Evolutionary conservation across 2,329 filamentous ascomycete genomes (phyloP).

Genomic region (Talaromyces sp.): DNA sequence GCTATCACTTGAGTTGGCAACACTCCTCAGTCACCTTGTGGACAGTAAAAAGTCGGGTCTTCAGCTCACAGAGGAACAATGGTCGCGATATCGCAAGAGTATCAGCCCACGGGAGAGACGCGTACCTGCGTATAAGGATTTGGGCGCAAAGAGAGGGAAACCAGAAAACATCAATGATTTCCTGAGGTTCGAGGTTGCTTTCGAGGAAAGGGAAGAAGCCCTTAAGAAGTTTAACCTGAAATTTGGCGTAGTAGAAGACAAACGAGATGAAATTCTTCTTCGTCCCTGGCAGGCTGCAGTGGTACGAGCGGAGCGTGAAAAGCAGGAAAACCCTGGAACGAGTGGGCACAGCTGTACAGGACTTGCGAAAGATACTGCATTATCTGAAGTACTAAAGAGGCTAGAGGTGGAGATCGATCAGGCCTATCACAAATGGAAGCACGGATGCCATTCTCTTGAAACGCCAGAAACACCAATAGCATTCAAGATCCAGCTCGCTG

Average conservation of each 20-base stretch:
- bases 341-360: not conserved
- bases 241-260: conserved; percentile 15
- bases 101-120: conserved; percentile 26
- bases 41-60: conserved; percentile 44
- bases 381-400: conserved; percentile 20
- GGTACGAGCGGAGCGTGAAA: conserved; percentile 20
- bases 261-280: conserved; percentile 33
- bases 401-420: conserved; percentile 21
- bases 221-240: conserved; percentile 28
- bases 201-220: conserved; percentile 25
- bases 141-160: conserved; percentile 20
- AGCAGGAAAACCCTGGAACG: not conserved
- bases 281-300: conserved; percentile 27
- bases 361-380: conserved; percentile 5
- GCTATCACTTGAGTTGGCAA: conserved; percentile 35
- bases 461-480: not conserved
- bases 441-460: not conserved
- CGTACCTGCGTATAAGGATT: conserved; percentile 37
- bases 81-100: conserved; percentile 32
- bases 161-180: conserved; percentile 40
- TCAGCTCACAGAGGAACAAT: conserved; percentile 36
- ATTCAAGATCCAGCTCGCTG: conserved; percentile 22
- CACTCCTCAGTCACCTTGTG: conserved; percentile 43
- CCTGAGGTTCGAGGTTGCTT: conserved; percentile 40
- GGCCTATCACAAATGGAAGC: conserved; percentile 20